Percentiles rank a stretch among this genome's conserved stretches.
These are phyloP conservation scores for Oryza rufipogon DNA, from an alignment of 176 grass and related monocot genomes.

Conservation along the genomic window DNA sequence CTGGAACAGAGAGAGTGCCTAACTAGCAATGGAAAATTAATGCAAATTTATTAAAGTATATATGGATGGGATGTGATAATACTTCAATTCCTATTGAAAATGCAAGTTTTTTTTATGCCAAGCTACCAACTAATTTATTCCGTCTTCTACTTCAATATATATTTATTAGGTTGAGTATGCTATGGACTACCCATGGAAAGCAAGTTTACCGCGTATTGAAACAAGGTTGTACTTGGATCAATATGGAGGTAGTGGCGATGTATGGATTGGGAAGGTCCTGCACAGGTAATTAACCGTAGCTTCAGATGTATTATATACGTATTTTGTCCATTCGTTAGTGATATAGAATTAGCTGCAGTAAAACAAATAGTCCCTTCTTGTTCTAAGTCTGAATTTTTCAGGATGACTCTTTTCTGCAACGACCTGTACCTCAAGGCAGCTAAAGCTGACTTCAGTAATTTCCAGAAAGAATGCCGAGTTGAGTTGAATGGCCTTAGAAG, in stretches of 20 bases:
- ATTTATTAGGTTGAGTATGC: background rate
- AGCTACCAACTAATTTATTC: too few species aligned
- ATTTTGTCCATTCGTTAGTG: too few species aligned
- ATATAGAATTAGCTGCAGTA: too few species aligned
- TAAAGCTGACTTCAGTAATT: slow-evolving; percentile 54
- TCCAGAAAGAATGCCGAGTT: slow-evolving; percentile 35
- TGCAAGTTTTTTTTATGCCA: too few species aligned
- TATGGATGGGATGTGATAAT: too few species aligned
- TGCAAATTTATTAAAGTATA: too few species aligned
- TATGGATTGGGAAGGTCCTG: slow-evolving; percentile 42
- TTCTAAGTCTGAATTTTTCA: background rate
- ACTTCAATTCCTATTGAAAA: too few species aligned
- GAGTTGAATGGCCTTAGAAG: slow-evolving; percentile 55
- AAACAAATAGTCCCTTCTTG: too few species aligned
- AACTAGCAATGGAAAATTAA: too few species aligned
- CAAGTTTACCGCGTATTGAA: slow-evolving; percentile 27
- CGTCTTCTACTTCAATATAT: too few species aligned
- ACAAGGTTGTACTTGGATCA: slow-evolving; percentile 41
- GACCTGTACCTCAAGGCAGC: slow-evolving; percentile 52
- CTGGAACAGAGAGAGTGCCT: too few species aligned
- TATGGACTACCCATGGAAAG: slow-evolving; percentile 25
- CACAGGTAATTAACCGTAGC: slow-evolving; percentile 10
- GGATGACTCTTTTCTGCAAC: slow-evolving; percentile 62
- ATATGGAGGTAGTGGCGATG: slow-evolving; percentile 7
- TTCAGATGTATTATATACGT: too few species aligned